Evolutionary conservation across 805 yeast genomes (phyloP).

Genomic region (Nakazawaea populi): DNA sequence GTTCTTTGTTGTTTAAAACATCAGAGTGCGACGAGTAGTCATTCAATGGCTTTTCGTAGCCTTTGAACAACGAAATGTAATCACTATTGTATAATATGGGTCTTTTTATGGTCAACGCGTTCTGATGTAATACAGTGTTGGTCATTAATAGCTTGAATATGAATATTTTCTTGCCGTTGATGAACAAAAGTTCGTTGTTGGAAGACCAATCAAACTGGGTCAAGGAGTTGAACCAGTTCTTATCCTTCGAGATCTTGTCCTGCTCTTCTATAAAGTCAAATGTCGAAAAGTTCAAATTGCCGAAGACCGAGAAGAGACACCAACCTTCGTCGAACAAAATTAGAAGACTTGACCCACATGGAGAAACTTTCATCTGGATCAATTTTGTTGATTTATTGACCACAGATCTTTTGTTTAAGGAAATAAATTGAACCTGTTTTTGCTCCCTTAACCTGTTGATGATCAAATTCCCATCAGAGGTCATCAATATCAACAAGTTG

Average conservation of each 20-base stretch:
- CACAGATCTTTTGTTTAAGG: background rate
- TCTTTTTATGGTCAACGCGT: conserved; percentile 22
- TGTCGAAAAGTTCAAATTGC: conserved; percentile 37
- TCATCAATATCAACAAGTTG: conserved; percentile 32
- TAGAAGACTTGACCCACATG: conserved; percentile 23
- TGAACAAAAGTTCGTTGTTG: conserved; percentile 29
- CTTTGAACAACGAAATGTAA: conserved; percentile 37
- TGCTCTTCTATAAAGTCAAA: conserved; percentile 24
- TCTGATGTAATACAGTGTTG: conserved; percentile 19
- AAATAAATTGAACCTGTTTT: conserved; percentile 25
- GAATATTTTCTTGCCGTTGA: conserved; percentile 23
- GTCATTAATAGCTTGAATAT: conserved; percentile 17
- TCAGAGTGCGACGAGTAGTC: conserved; percentile 27
- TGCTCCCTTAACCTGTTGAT: conserved; percentile 30
- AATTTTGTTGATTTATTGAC: conserved; percentile 17
- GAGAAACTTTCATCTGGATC: conserved; percentile 21
- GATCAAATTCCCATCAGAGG: conserved; percentile 28
- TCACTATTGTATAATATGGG: conserved; percentile 37
- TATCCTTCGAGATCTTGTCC: conserved; percentile 13
- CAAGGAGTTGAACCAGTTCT: conserved; percentile 15
- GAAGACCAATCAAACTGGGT: conserved; percentile 25
- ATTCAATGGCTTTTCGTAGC: conserved; percentile 36
- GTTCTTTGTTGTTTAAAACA: conserved; percentile 27
- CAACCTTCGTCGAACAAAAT: conserved; percentile 33
- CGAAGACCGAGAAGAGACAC: conserved; percentile 41